phyloP scores from a whole-genome alignment of 2,329 filamentous ascomycete genomes.

The Elsinoe arachidis region DNA sequence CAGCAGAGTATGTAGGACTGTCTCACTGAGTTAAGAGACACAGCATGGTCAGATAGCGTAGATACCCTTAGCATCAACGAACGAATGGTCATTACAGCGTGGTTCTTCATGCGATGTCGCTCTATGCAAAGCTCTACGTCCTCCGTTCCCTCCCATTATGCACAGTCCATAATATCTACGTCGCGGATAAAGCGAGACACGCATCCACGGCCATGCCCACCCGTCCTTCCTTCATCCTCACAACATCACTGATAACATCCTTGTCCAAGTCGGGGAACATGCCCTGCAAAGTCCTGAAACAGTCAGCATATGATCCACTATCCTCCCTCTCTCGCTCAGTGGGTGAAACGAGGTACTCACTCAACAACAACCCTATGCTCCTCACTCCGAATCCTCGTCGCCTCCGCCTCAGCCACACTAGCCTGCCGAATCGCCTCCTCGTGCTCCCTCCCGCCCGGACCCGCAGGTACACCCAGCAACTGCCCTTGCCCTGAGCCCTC shows the following conservation, averaged over 20 bases:
- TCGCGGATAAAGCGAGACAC: slow-evolving; percentile 36
- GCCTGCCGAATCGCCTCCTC: slow-evolving; percentile 88
- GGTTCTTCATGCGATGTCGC: neutral
- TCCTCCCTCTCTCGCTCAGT: neutral
- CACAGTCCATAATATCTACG: neutral
- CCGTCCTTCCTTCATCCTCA: slow-evolving; percentile 83
- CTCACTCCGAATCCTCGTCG: slow-evolving; percentile 67
- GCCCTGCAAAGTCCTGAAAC: slow-evolving; percentile 61
- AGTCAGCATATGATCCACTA: slow-evolving; percentile 14
- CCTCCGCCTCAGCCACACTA: slow-evolving; percentile 81
- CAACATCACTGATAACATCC: slow-evolving; percentile 94
- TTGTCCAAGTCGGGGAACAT: slow-evolving; percentile 96
- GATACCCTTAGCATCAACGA: slow-evolving; percentile 18
- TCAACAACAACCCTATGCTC: slow-evolving; percentile 91
- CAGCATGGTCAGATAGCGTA: neutral
- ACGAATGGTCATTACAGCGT: neutral
- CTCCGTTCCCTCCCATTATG: neutral
- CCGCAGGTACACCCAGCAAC: neutral
- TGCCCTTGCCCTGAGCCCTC: neutral
- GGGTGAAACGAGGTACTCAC: slow-evolving; percentile 26
- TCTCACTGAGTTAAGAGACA: neutral
- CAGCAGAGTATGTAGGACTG: slow-evolving; percentile 26
- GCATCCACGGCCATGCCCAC: slow-evolving; percentile 42
- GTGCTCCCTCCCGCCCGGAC: slow-evolving; percentile 40
- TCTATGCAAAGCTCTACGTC: neutral